A percentile compares a stretch with the other conserved stretches of the same genome.
Conservation (phyloP, 345 rosid species). For the Gossypium longicalyx region DNA sequence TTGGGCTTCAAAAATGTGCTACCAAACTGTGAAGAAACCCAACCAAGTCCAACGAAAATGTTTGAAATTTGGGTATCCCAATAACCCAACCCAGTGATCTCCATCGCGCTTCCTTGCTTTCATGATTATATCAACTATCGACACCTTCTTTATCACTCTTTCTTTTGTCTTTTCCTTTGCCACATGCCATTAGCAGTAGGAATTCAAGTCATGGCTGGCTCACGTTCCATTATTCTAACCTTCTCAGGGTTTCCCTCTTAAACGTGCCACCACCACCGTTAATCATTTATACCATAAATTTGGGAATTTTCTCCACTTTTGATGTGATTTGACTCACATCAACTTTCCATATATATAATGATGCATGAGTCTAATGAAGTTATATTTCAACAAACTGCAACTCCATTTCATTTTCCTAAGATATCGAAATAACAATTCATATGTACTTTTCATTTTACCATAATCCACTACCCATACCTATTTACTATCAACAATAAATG, state of each 20-base stretch:
- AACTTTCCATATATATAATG: neutral
- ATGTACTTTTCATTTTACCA: neutral
- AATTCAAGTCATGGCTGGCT: neutral
- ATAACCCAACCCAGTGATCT: neutral
- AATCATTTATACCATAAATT: neutral
- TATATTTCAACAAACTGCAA: neutral
- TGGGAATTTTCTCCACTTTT: neutral
- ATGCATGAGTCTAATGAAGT: neutral
- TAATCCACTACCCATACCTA: neutral
- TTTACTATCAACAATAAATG: neutral
- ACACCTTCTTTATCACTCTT: neutral
- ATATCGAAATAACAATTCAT: neutral
- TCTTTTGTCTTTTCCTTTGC: neutral
- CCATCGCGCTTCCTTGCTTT: neutral
- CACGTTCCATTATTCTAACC: conserved; percentile 12
- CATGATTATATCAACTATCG: neutral
- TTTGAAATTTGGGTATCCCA: neutral
- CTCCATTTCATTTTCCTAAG: no score
- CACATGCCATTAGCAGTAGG: neutral
- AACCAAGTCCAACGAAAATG: neutral
- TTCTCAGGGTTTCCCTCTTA: conserved; percentile 2
- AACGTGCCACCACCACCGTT: neutral
- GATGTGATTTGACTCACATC: neutral
- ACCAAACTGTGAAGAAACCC: neutral
- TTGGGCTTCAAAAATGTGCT: neutral